Base-by-base conservation (phyloP, 257 asterid genomes). In the Solanum pinnatisectum region DNA sequence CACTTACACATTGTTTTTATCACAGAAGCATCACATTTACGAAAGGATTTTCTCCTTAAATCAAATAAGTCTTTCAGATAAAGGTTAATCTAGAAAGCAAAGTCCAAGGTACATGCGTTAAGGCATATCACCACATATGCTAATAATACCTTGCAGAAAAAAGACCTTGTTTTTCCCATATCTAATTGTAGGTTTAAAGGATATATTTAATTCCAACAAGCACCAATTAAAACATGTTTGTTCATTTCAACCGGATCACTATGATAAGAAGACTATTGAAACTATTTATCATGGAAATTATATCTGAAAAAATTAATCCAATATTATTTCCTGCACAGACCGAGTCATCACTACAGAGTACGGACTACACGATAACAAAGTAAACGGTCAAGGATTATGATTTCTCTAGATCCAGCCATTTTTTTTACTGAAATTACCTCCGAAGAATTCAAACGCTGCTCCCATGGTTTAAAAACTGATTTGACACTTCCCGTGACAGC, bases 401-500 rank as follows among this genome's bases (percentile, higher is more conserved):
- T 46, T 73, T 16, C 59, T 23, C 46, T 12, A 90, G 18, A 20
- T 82, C 70, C 67, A 46, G 44, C 18, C 70, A 82, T 82, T 82
- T 30, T 42, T 32, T 32, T 70, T 5, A 10, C 42, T 27, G 20
- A 84, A 35, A 52, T 39, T 93, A 96, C 99, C 98, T 96, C 98
- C 0, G 95, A 89, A 76, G 98, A 86, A 92, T 94, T 92, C 68
- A 97, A 95, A 30, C 98, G 98, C 89, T 93, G 96, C 87, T 97
- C 99, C 99, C 99, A 97, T 72, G 97, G 95, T 92, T 89, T 96
- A 90, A 97, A 97, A 65, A 97, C 98, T 8, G 98, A 91, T 92
- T 96, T 94, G 76, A 91, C 98, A 90, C 98, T 97, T 89, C 98
- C 99, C 71, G 95, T 81, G 88, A 93, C 94, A 91, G 98, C 93